Base-by-base conservation (phyloP, 805 yeast species). In the Ogataea henricii region DNA sequence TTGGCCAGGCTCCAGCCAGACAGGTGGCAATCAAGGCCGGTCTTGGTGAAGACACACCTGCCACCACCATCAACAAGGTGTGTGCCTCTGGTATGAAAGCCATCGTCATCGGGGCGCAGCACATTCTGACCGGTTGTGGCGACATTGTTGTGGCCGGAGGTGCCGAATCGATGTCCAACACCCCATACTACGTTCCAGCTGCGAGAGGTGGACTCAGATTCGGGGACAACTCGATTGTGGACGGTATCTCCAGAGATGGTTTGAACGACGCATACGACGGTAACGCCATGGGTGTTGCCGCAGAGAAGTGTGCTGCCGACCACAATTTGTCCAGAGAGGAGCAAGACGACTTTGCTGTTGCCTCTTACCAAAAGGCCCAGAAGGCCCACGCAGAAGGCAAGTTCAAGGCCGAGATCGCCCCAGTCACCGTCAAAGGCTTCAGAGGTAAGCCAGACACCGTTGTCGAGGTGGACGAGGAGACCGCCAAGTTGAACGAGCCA, bases 1-100 rank as follows among this genome's bases (percentile, higher is more conserved):
- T 88, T 51, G 98, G 99, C 53, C 99, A 92, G 73, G 90, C 92
- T 49, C 98, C 99, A 37, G 99, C 99, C 29, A 85, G 98, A 72
- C 99, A 92, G 73, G 98, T 92, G 48, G 97, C 96, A 13, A 64
- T 92, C 56, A 85, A 83, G 63, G 86, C 98, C 16, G 98, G 98
- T 13, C 77, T 94, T 45, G 82, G 89, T 43, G 82, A 85, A 56
- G 74, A 81, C 52, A 83, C 89, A 46, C 86, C 89, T 40, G 96
- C 97, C 49, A 81, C 97, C 46, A 87, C 97, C 33, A 79, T 92
- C 57, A 94, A 94, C 81, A 92, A 92, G 75, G 98, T 94, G 48
- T 94, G 99, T 76, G 96, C 99, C 35, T 87, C 96, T 10, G 98
- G 97, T 59, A 73, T 91, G 82, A 92, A 94, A 73, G 81, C 97